These are phyloP conservation scores for Quercus phellos DNA, from an alignment of 331 rosid genomes.

Conservation along the genomic window DNA sequence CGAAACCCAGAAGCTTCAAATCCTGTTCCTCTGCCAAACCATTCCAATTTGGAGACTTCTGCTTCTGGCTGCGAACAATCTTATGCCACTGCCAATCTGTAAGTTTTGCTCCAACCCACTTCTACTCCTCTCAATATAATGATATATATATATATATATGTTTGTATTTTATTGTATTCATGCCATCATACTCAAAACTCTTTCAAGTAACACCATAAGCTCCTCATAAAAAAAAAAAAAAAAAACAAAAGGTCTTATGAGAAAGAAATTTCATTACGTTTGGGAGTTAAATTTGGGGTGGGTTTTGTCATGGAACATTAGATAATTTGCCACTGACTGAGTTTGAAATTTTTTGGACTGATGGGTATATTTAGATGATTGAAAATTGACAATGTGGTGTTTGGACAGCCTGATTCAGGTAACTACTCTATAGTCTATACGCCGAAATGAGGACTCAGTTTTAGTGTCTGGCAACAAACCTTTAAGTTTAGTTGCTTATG, in stretches of 20 bases:
- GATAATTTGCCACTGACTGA: not conserved
- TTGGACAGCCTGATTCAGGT: not conserved
- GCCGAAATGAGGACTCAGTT: too few relatives aligned
- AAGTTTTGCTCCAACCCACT: constrained; percentile 15
- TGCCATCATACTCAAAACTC: not conserved
- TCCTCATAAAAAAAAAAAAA: not conserved
- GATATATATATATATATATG: too few relatives aligned
- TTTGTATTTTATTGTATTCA: too few relatives aligned
- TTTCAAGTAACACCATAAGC: not conserved
- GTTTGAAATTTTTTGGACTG: too few relatives aligned
- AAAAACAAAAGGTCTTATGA: not conserved
- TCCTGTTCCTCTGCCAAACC: not conserved
- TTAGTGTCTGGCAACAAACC: too few relatives aligned
- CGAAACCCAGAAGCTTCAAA: constrained; percentile 12
- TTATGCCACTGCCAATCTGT: constrained; percentile 24
- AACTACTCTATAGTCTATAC: too few relatives aligned
- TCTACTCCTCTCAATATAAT: not conserved
- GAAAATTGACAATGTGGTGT: not conserved
- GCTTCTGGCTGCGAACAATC: constrained; percentile 13
- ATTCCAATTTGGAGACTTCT: not conserved
- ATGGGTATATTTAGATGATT: not conserved
- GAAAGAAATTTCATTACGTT: not conserved
- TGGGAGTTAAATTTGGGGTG: not conserved
- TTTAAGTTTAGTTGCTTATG: too few relatives aligned
- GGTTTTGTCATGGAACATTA: not conserved